These are phyloP conservation scores for Trifolium fragiferum DNA, from an alignment of 306 rosid genomes.

Conservation along the genomic window DNA sequence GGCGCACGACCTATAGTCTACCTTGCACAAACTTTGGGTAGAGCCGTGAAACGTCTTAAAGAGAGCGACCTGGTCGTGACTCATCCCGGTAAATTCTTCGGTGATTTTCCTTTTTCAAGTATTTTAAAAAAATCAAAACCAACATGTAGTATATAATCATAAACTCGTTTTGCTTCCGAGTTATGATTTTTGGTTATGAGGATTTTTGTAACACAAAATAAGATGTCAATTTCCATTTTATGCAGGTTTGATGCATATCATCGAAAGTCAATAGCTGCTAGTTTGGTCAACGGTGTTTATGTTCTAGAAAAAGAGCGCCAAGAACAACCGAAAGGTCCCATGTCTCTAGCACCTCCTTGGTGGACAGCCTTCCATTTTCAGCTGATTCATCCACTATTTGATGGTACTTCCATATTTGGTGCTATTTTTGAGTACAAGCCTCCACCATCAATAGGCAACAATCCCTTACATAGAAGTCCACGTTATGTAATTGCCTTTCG, in stretches of 20 bases:
- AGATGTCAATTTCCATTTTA: background rate
- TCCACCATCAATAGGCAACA: conserved; percentile 48
- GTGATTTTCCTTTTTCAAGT: no score
- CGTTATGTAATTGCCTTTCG: conserved; percentile 79
- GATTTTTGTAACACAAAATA: conserved; percentile 17
- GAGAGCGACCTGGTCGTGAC: no score
- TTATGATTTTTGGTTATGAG: conserved; percentile 7
- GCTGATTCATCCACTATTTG: conserved; percentile 65
- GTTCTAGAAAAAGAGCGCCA: conserved; percentile 80
- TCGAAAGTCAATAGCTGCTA: conserved; percentile 79
- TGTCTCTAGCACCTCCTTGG: conserved; percentile 86
- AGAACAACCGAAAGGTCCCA: conserved; percentile 57
- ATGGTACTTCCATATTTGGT: conserved; percentile 81
- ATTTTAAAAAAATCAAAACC: background rate
- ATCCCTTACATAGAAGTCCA: conserved; percentile 59
- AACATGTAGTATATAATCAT: no score
- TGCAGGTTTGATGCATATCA: conserved; percentile 72
- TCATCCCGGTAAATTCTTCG: no score
- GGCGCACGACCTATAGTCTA: no score
- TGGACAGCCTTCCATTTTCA: conserved; percentile 82
- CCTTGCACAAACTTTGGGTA: no score
- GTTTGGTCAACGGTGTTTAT: conserved; percentile 93
- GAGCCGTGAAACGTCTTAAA: no score
- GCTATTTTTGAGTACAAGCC: conserved; percentile 82
- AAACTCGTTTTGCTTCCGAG: conserved; percentile 2